Evolutionary conservation across 2,329 filamentous ascomycete genomes (phyloP).

Genomic region (Neopestalotiopsis clavispora): DNA sequence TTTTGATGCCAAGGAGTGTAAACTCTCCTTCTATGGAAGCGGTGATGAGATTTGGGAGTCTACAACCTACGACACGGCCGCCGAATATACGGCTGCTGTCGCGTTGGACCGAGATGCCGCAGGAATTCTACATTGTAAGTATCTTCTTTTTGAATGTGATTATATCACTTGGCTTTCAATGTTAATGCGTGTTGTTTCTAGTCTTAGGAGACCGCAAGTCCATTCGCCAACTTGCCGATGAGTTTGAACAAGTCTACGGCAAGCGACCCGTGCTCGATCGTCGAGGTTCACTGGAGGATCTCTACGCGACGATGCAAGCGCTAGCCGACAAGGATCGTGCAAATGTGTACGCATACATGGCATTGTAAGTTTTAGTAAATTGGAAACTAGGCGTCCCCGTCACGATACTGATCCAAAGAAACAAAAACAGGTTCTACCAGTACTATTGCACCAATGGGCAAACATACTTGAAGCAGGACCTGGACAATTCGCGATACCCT

Average conservation of each 20-base stretch:
- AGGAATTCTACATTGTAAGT: background rate
- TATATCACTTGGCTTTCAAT: background rate
- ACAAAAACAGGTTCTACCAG: constrained; percentile 21
- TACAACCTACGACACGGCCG: constrained; percentile 42
- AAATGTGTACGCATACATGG: background rate
- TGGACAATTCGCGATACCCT: constrained; percentile 23
- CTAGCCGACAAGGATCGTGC: background rate
- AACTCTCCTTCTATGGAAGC: constrained; percentile 39
- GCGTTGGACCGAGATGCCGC: constrained; percentile 21
- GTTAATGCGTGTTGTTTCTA: background rate
- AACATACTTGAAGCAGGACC: constrained; percentile 17
- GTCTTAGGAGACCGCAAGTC: background rate
- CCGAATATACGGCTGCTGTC: constrained; percentile 39
- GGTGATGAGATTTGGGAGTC: constrained; percentile 42
- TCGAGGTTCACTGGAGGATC: background rate
- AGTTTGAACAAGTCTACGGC: background rate
- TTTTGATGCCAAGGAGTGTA: constrained; percentile 28
- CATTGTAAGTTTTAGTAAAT: background rate
- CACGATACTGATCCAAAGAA: background rate
- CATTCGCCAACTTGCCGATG: background rate
- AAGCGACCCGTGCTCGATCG: background rate
- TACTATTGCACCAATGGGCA: constrained; percentile 22
- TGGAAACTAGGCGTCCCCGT: too few species aligned
- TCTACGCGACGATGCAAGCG: background rate
- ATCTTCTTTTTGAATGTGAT: background rate